Percentiles rank a stretch among this genome's conserved stretches.
Conservation (phyloP, 2,329 filamentous ascomycete genomes). For the Alternaria triticimaculans region DNA sequence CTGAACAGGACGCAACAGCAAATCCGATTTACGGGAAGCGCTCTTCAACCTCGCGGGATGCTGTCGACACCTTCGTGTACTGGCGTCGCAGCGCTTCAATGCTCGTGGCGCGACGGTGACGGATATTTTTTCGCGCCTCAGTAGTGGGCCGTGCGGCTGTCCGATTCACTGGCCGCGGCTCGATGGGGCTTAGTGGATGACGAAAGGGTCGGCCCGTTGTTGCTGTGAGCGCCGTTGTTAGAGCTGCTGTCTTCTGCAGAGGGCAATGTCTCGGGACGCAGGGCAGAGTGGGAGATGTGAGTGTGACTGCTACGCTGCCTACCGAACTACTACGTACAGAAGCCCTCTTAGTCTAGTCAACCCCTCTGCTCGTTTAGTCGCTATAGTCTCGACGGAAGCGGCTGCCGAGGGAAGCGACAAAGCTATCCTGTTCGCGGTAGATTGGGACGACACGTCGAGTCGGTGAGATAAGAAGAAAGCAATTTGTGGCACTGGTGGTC, state of each 20-base stretch:
- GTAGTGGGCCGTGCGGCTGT: conserved; percentile 21
- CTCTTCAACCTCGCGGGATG: conserved; percentile 22
- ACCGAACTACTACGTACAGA: conserved; percentile 10
- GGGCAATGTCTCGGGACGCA: conserved; percentile 8
- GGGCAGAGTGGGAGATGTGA: conserved; percentile 6
- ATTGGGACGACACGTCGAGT: conserved; percentile 10
- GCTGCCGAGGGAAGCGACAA: conserved; percentile 33
- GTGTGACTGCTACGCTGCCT: conserved; percentile 7
- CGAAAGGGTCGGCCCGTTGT: conserved; percentile 45
- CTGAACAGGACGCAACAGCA: conserved; percentile 24
- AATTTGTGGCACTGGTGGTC: conserved; percentile 33
- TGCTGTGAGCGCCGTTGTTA: conserved; percentile 24
- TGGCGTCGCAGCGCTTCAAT: conserved; percentile 28
- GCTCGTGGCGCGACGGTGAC: conserved; percentile 24
- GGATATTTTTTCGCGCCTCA: conserved; percentile 30
- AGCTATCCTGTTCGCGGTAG: conserved; percentile 31
- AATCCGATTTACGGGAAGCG: conserved; percentile 8
- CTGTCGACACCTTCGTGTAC: conserved; percentile 26
- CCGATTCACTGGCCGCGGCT: conserved; percentile 30
- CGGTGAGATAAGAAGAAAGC: conserved; percentile 25
- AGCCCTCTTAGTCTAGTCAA: conserved; percentile 22
- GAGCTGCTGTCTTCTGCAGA: conserved; percentile 8
- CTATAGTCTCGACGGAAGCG: conserved; percentile 28
- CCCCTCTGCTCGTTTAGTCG: conserved; percentile 28
- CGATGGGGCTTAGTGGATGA: conserved; percentile 38